phyloP scores from a whole-genome alignment of 352 stramenopile species.

The Pythium aristosporum region DNA sequence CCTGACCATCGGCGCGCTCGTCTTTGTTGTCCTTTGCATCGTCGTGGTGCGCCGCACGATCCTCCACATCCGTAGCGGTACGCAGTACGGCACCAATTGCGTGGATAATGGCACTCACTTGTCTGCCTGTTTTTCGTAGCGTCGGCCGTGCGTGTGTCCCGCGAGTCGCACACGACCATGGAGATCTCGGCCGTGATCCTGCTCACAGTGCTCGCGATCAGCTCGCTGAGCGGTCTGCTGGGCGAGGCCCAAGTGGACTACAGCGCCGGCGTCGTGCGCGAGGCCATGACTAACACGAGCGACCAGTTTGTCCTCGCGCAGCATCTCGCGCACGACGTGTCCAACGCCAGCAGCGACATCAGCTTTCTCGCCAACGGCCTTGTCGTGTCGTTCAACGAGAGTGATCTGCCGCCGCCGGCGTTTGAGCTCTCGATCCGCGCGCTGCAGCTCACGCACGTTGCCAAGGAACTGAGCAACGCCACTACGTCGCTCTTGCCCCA shows the following conservation, averaged over 20 bases:
- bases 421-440: constrained; percentile 66
- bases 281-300: constrained; percentile 76
- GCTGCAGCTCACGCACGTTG: constrained; percentile 54
- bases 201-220: constrained; percentile 73
- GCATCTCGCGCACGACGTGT: constrained; percentile 31
- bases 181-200: constrained; percentile 74
- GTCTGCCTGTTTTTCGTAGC: constrained; percentile 24
- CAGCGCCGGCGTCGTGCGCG: constrained; percentile 65
- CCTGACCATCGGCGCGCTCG: constrained; percentile 53
- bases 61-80: constrained; percentile 68
- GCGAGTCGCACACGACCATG: constrained; percentile 44
- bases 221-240: constrained; percentile 62
- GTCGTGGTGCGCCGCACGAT: constrained; percentile 69
- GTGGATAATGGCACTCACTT: neutral
- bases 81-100: neutral
- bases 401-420: constrained; percentile 55
- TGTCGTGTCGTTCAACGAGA: constrained; percentile 71
- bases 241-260: constrained; percentile 83
- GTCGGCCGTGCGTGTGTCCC: constrained; percentile 38
- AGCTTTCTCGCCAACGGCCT: constrained; percentile 53
- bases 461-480: constrained; percentile 53
- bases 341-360: constrained; percentile 39
- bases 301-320: constrained; percentile 47
- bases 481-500: constrained; percentile 50
- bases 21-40: constrained; percentile 65